Evolutionary conservation across 2,329 filamentous ascomycete species (phyloP).

Genomic region (Colletotrichum spaethianum): DNA sequence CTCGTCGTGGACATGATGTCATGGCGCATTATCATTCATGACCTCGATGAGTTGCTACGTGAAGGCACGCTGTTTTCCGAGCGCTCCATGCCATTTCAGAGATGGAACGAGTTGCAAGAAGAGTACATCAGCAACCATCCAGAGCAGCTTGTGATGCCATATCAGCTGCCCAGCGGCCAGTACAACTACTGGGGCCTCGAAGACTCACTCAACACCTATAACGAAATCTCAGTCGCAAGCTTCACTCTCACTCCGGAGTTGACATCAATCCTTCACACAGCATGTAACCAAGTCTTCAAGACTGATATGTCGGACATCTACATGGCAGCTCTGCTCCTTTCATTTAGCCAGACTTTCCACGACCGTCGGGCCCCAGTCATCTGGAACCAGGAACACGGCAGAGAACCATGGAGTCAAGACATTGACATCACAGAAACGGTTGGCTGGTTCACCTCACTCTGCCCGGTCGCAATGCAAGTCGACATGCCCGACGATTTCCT

Average conservation of each 20-base stretch:
- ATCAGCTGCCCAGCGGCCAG: constrained; percentile 56
- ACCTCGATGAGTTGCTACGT: constrained; percentile 64
- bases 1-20: constrained; percentile 66
- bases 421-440: constrained; percentile 70
- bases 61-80: constrained; percentile 60
- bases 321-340: constrained; percentile 67
- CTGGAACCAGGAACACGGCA: constrained; percentile 68
- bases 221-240: constrained; percentile 56
- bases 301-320: constrained; percentile 69
- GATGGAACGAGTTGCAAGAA: constrained; percentile 64
- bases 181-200: constrained; percentile 64
- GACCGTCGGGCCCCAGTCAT: constrained; percentile 65
- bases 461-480: constrained; percentile 62
- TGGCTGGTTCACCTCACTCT: constrained; percentile 73
- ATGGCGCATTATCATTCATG: constrained; percentile 65
- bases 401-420: constrained; percentile 59
- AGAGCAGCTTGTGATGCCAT: constrained; percentile 52
- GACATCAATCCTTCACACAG: constrained; percentile 58
- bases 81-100: constrained; percentile 62
- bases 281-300: constrained; percentile 61
- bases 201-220: constrained; percentile 60
- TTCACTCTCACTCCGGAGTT: constrained; percentile 61
- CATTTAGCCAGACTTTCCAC: constrained; percentile 69
- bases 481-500: constrained; percentile 63
- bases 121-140: constrained; percentile 52